These are phyloP conservation scores for Dryas octopetala DNA, from an alignment of 306 rosid species.

Conservation along the genomic window DNA sequence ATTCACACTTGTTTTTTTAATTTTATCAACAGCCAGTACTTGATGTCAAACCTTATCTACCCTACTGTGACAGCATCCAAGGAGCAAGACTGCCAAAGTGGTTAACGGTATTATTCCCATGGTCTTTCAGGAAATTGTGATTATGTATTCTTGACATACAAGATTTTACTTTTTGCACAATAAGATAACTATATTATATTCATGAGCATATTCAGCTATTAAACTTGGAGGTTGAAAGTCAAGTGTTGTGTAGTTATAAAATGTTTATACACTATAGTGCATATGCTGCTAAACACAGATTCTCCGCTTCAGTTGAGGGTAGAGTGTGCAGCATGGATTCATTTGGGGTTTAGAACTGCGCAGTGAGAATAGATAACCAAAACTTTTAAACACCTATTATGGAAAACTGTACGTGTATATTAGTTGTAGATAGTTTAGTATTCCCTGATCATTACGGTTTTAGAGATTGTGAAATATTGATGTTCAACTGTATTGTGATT, in stretches of 20 bases:
- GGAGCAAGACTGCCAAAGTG: conserved; percentile 80
- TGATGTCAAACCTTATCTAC: conserved; percentile 89
- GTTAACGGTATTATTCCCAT: conserved; percentile 55
- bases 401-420: neutral
- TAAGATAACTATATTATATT: neutral
- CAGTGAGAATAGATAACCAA: neutral
- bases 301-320: neutral
- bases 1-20: conserved; percentile 23
- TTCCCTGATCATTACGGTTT: neutral
- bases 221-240: conserved; percentile 11
- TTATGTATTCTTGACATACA: neutral
- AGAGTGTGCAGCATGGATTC: neutral
- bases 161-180: neutral
- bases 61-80: conserved; percentile 72
- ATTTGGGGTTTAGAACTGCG: neutral
- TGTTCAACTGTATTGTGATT: neutral
- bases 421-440: neutral
- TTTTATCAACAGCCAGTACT: conserved; percentile 74
- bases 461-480: neutral
- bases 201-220: neutral
- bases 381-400: neutral
- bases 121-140: conserved; percentile 23
- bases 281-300: neutral
- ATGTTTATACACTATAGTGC: conserved; percentile 1
- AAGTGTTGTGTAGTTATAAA: neutral